Evolutionary conservation across 768 basidiomycete species (phyloP).

Genomic region (Dictyophora rubrovolvata): DNA sequence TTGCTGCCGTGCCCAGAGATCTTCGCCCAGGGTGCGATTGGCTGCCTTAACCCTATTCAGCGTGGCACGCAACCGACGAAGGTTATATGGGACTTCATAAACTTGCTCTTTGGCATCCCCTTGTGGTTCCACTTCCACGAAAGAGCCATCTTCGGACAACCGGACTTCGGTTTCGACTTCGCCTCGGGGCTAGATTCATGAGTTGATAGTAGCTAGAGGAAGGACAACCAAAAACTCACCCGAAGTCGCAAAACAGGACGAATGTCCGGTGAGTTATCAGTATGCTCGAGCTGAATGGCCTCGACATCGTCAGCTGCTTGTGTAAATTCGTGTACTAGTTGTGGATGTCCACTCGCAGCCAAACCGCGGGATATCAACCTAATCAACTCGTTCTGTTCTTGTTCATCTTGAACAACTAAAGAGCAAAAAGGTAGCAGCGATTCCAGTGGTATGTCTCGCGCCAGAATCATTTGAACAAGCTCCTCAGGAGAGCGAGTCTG

Average conservation of each 20-base stretch:
- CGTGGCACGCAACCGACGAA: slow-evolving; percentile 59
- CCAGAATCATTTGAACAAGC: slow-evolving; percentile 36
- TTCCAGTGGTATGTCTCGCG: slow-evolving; percentile 39
- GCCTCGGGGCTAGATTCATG: background rate
- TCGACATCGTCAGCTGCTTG: slow-evolving; percentile 38
- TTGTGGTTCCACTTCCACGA: slow-evolving; percentile 1
- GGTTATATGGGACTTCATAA: slow-evolving; percentile 59
- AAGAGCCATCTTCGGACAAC: slow-evolving; percentile 9
- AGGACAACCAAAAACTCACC: slow-evolving; percentile 18
- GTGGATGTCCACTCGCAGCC: slow-evolving; percentile 39
- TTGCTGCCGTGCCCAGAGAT: slow-evolving; percentile 65
- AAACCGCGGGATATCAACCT: slow-evolving; percentile 50
- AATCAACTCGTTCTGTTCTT: slow-evolving; percentile 31
- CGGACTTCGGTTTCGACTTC: slow-evolving; percentile 10
- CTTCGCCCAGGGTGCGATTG: slow-evolving; percentile 52
- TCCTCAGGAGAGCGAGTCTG: slow-evolving; percentile 12
- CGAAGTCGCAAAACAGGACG: slow-evolving; percentile 43
- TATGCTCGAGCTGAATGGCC: slow-evolving; percentile 24
- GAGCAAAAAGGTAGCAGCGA: slow-evolving; percentile 43
- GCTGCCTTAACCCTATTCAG: slow-evolving; percentile 55
- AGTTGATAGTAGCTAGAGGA: background rate
- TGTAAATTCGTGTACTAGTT: slow-evolving; percentile 46
- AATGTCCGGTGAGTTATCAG: slow-evolving; percentile 45
- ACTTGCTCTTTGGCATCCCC: slow-evolving; percentile 11
- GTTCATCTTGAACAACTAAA: slow-evolving; percentile 40